These are phyloP conservation scores for Phytophthora chlamydospora DNA, from an alignment of 352 stramenopile genomes.

Conservation along the genomic window DNA sequence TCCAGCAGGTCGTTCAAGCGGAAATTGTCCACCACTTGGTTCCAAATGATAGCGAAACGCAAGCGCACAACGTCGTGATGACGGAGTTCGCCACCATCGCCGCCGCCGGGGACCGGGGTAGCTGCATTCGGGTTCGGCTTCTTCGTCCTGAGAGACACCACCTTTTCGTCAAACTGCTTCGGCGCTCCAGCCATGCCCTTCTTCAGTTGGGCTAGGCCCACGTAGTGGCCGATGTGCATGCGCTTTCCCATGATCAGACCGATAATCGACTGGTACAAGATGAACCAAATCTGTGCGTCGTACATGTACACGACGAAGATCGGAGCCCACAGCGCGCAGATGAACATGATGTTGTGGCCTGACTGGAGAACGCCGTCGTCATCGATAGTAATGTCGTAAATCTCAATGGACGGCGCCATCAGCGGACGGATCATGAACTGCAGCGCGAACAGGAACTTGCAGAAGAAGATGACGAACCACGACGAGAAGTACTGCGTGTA, in stretches of 20 bases:
- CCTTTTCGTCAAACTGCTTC: slow-evolving; percentile 70
- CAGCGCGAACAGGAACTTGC: slow-evolving; percentile 83
- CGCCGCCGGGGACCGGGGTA: slow-evolving; percentile 14
- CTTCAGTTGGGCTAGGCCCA: slow-evolving; percentile 71
- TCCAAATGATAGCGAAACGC: slow-evolving; percentile 89
- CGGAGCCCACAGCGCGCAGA: slow-evolving; percentile 74
- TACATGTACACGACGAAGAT: slow-evolving; percentile 89
- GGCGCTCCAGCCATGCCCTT: slow-evolving; percentile 62
- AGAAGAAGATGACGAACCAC: slow-evolving; percentile 74
- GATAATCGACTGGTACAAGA: slow-evolving; percentile 79
- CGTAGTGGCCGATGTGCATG: slow-evolving; percentile 81
- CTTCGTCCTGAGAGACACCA: slow-evolving; percentile 58
- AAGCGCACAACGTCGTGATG: slow-evolving; percentile 64
- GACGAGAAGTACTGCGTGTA: slow-evolving; percentile 71
- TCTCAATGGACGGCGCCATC: slow-evolving; percentile 74
- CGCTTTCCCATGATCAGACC: slow-evolving; percentile 76
- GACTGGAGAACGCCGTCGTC: slow-evolving; percentile 67
- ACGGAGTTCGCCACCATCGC: slow-evolving; percentile 28
- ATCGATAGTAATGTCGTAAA: slow-evolving; percentile 66
- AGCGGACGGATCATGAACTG: slow-evolving; percentile 88
- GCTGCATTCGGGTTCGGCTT: slow-evolving; percentile 26
- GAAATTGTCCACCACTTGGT: slow-evolving; percentile 88
- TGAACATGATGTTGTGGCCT: slow-evolving; percentile 84
- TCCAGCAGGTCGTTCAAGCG: slow-evolving; percentile 85
- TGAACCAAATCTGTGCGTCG: slow-evolving; percentile 90